Base-by-base conservation (phyloP, 371 early-diverging fungal species). In the Capillidium heterosporum region DNA sequence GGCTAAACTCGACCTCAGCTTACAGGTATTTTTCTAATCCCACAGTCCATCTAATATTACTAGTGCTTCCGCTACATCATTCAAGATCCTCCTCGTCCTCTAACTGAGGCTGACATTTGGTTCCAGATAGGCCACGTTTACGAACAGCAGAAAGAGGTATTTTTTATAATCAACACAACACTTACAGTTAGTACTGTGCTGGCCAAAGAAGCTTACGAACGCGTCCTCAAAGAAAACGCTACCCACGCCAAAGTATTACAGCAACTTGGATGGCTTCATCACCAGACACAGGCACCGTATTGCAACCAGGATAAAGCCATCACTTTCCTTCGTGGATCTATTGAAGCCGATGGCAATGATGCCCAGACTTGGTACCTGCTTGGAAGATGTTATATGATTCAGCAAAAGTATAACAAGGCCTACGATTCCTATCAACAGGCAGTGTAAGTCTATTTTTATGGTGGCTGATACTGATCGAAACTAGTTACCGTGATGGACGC, bases 341-440 rank as follows among this genome's bases (percentile, higher is more conserved):
- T 92, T 23, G 89, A 91, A 60, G 69, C 84, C 8, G 80, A 78
- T 73, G 58, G n/a, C 51, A 76, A 73, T n/a, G 96, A 95, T 67
- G 83, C 94, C 1, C 95, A 92, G 65, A 86, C 94, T 0, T 92
- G 87, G 84, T 96, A 98, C 66, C 65, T 95, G 15, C 69, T 98
- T 40, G 98, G 98, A 5, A 76, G 98, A 32, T 91, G 93, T 69
- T 89, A 91, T 63, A 96, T 98, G 95, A 82, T 85, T 0, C 89
- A 91, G 67, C 84, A 86, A 63, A 90, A 93, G 58, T 91, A 84
- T 71, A 89, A 82, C 64, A 89, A 91, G 60, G 96, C 98, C 0
- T 96, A 96, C 65, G 94, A 95, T 57, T 89, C 92, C 0, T 98
- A 95, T 64, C 97, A 98, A 72, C 89, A 95, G 64, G 97, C 97